A percentile compares a stretch with the other conserved stretches of the same genome.
Evolutionary conservation across 768 basidiomycete genomes (phyloP).

Genomic region (Jaapia argillacea): DNA sequence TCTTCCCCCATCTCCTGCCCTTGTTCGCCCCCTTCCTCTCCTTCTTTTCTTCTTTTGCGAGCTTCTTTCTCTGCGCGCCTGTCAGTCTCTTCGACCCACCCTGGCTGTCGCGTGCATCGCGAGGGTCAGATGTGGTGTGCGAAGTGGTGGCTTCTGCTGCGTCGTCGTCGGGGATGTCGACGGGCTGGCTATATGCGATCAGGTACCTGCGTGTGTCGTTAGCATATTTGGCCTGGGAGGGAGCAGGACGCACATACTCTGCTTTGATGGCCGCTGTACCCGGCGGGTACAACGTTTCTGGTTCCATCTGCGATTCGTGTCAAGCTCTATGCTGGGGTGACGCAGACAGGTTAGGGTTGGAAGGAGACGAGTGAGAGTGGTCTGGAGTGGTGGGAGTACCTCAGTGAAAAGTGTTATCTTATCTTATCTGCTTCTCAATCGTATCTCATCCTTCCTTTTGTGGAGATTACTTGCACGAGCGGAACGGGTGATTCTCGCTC

Average conservation of each 20-base stretch:
- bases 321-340: no score
- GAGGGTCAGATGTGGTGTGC: slow-evolving; percentile 12
- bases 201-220: slow-evolving; percentile 25
- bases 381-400: no score
- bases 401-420: no score
- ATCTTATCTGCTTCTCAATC: no score
- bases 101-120: slow-evolving; percentile 5
- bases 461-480: no score
- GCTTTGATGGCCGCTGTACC: slow-evolving; percentile 46
- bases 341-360: no score
- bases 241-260: slow-evolving; percentile 27
- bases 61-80: slow-evolving; percentile 29
- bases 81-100: slow-evolving; percentile 18
- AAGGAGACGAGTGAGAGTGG: no score
- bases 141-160: slow-evolving; percentile 53
- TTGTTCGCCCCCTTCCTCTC: slow-evolving; percentile 77
- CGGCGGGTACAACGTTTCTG: no score
- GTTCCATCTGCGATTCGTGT: no score
- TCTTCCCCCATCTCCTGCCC: slow-evolving; percentile 65
- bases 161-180: slow-evolving; percentile 37
- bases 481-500: no score
- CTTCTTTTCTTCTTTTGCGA: slow-evolving; percentile 61
- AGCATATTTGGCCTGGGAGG: not conserved
- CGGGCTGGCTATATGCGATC: slow-evolving; percentile 15
- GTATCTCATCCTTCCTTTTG: no score